Percentiles rank a stretch among this genome's conserved stretches.
Conservation (phyloP, 192 early-diverging fungal species). For the Spizellomyces sp. region DNA sequence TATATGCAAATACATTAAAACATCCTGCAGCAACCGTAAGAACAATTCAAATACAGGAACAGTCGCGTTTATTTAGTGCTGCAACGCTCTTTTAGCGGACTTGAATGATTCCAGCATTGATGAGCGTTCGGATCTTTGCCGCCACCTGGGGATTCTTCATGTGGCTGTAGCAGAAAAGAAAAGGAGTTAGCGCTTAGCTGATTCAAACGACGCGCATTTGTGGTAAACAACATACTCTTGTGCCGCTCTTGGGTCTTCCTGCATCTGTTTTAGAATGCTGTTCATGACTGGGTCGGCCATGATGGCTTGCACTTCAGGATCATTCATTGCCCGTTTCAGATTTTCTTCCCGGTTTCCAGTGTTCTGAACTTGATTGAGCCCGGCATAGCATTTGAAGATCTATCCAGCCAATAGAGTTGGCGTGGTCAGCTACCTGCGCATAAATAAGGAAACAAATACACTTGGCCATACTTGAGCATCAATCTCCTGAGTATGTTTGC, state of each 20-base stretch:
- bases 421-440: neutral
- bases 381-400: slow-evolving; percentile 78
- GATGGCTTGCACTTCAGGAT: slow-evolving; percentile 89
- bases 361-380: slow-evolving; percentile 62
- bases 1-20: neutral
- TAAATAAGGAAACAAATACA: neutral
- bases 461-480: slow-evolving; percentile 56
- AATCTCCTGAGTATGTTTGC: slow-evolving; percentile 85
- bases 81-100: slow-evolving; percentile 2
- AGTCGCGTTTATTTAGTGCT: neutral
- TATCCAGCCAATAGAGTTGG: slow-evolving; percentile 25
- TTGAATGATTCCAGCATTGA: slow-evolving; percentile 76
- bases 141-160: slow-evolving; percentile 94
- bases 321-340: slow-evolving; percentile 79
- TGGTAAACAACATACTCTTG: slow-evolving; percentile 63
- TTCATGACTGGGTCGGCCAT: slow-evolving; percentile 95
- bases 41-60: neutral
- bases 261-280: slow-evolving; percentile 95
- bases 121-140: slow-evolving; percentile 91
- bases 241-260: slow-evolving; percentile 89
- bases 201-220: neutral
- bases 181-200: slow-evolving; percentile 2
- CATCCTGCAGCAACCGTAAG: neutral
- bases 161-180: slow-evolving; percentile 52
- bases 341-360: slow-evolving; percentile 77